phyloP scores from a whole-genome alignment of 306 rosid species.

The Cucurbita pepo region DNA sequence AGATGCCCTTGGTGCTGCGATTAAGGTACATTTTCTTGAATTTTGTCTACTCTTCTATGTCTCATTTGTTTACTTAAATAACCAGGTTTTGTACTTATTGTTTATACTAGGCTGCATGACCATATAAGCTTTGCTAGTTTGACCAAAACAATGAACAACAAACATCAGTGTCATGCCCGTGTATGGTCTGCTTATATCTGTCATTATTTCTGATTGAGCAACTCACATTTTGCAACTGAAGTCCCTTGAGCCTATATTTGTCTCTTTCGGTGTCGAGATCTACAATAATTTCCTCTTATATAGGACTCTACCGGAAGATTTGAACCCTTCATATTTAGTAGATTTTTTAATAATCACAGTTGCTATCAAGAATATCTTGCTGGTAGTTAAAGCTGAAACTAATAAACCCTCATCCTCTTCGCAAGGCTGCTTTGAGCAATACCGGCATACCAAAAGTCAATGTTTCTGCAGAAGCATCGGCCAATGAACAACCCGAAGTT shows the following conservation, averaged over 20 bases:
- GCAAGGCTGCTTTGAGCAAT: slow-evolving; percentile 70
- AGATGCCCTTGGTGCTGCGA: slow-evolving; percentile 78
- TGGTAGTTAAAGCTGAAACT: background rate
- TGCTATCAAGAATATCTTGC: background rate
- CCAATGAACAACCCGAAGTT: slow-evolving; percentile 55
- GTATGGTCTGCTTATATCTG: background rate
- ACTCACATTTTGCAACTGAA: background rate
- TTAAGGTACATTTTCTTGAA: slow-evolving; percentile 47
- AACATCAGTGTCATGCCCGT: background rate
- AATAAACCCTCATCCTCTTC: background rate
- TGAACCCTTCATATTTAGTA: too few species aligned
- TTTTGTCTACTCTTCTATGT: background rate
- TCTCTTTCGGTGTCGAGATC: background rate
- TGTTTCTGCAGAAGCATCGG: slow-evolving; percentile 41
- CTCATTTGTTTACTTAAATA: background rate
- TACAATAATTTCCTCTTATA: background rate
- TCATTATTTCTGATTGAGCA: background rate
- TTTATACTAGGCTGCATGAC: background rate
- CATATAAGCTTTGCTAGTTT: background rate
- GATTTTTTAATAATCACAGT: background rate
- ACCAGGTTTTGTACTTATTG: background rate
- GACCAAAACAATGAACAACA: background rate
- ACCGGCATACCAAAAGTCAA: slow-evolving; percentile 73
- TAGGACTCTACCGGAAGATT: background rate
- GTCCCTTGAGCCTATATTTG: background rate